These are phyloP conservation scores for Salvia sclarea DNA, from an alignment of 305 asterid genomes.

Conservation along the genomic window DNA sequence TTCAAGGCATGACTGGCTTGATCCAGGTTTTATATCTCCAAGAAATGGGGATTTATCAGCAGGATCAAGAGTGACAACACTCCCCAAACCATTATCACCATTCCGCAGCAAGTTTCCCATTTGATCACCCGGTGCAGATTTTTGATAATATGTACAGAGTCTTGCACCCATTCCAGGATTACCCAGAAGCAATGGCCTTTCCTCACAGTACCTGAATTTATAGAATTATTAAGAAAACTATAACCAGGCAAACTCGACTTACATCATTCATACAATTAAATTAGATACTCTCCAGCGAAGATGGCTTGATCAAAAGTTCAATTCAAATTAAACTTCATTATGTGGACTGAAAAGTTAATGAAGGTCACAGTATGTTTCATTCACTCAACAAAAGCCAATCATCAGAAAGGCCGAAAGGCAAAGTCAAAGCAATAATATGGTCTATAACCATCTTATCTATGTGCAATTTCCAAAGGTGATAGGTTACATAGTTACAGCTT, in stretches of 20 bases:
- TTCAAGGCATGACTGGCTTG: slow-evolving; percentile 90
- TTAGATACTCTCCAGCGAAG: neutral
- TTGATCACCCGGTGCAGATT: slow-evolving; percentile 74
- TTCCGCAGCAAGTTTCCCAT: slow-evolving; percentile 67
- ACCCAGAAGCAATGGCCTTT: slow-evolving; percentile 97
- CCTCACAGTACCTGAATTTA: slow-evolving; percentile 86
- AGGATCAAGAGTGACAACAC: slow-evolving; percentile 80
- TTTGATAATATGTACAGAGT: slow-evolving; percentile 94
- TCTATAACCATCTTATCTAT: neutral
- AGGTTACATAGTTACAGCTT: neutral
- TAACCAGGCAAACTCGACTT: slow-evolving; percentile 28
- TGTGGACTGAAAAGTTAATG: neutral
- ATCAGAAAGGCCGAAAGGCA: neutral
- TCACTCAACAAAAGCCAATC: neutral
- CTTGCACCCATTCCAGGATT: slow-evolving; percentile 99
- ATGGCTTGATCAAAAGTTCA: neutral
- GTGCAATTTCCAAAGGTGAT: neutral
- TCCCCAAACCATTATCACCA: slow-evolving; percentile 81
- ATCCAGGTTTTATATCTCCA: slow-evolving; percentile 95
- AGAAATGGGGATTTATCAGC: slow-evolving; percentile 99
- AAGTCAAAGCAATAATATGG: slow-evolving; percentile 1
- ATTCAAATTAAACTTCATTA: neutral
- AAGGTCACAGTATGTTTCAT: neutral
- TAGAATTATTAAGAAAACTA: slow-evolving; percentile 23
- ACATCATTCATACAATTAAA: slow-evolving; percentile 6